Conservation (phyloP, 2,329 filamentous ascomycete species). For the Tolypocladium album region DNA sequence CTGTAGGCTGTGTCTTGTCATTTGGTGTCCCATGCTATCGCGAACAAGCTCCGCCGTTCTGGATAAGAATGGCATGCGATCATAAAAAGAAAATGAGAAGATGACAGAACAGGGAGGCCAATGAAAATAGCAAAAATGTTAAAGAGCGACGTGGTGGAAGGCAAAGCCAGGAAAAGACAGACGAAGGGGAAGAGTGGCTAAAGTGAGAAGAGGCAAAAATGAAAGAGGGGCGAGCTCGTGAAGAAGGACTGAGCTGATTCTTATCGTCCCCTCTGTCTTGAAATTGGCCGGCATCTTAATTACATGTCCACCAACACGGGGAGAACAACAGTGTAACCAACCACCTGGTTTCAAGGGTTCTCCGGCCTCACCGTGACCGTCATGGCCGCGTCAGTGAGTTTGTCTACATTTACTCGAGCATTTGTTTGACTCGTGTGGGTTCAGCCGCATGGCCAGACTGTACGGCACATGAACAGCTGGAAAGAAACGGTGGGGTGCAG, state of each 20-base stretch:
- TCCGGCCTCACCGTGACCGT: not conserved
- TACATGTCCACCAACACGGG: not conserved
- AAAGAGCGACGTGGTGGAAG: not conserved
- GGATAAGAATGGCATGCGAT: not conserved
- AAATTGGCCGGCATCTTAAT: not conserved
- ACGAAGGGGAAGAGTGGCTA: not conserved
- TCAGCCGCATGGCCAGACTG: not conserved
- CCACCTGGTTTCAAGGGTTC: not conserved
- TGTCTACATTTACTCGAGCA: not conserved
- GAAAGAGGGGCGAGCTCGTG: not conserved
- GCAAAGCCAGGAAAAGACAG: no score
- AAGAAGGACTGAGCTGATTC: not conserved
- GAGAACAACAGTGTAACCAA: not conserved
- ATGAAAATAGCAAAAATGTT: not conserved
- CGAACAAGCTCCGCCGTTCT: not conserved
- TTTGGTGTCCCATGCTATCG: not conserved
- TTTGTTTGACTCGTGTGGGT: not conserved
- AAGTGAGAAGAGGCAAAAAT: not conserved
- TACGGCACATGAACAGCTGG: not conserved
- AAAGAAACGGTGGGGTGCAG: not conserved
- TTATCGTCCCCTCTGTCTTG: not conserved
- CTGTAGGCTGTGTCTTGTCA: not conserved
- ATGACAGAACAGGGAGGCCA: not conserved
- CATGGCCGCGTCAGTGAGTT: not conserved
- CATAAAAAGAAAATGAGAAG: not conserved